Conservation (phyloP, 2,329 filamentous ascomycete genomes). For the Trichoderma asperellum region DNA sequence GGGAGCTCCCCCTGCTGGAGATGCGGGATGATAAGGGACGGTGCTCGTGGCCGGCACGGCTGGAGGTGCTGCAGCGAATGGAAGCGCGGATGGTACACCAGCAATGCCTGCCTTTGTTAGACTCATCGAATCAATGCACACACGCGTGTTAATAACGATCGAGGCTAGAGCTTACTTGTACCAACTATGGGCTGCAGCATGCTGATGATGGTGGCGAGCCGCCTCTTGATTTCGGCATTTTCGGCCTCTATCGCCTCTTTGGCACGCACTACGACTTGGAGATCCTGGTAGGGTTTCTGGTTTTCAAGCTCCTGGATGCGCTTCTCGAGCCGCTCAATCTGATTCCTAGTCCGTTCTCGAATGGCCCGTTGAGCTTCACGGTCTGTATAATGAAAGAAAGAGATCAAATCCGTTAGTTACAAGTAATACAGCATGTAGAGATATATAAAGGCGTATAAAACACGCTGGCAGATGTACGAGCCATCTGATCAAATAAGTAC, state of each 20-base stretch:
- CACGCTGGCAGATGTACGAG: neutral
- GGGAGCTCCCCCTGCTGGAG: neutral
- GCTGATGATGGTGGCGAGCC: slow-evolving; percentile 66
- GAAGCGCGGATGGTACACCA: slow-evolving; percentile 42
- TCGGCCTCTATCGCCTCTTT: slow-evolving; percentile 79
- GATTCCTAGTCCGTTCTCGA: slow-evolving; percentile 77
- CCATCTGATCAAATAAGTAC: neutral
- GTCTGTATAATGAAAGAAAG: slow-evolving; percentile 55
- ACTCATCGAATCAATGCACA: neutral
- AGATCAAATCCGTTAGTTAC: slow-evolving; percentile 6
- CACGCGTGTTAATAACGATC: neutral
- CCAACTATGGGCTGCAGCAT: slow-evolving; percentile 64
- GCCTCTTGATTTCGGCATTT: slow-evolving; percentile 75
- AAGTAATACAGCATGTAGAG: neutral
- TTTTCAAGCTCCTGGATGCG: slow-evolving; percentile 75
- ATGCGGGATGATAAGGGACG: slow-evolving; percentile 29
- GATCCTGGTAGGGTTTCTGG: slow-evolving; percentile 81
- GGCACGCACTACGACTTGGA: slow-evolving; percentile 73
- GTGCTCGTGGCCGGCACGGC: slow-evolving; percentile 30
- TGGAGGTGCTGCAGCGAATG: slow-evolving; percentile 34
- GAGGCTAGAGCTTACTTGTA: slow-evolving; percentile 32
- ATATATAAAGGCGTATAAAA: neutral
- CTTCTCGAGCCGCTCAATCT: slow-evolving; percentile 75
- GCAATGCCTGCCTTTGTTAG: slow-evolving; percentile 27
- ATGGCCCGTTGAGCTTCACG: slow-evolving; percentile 86